Base-by-base conservation (phyloP, 1,284 basidiomycete genomes). In the Apiotrichum gracile region DNA sequence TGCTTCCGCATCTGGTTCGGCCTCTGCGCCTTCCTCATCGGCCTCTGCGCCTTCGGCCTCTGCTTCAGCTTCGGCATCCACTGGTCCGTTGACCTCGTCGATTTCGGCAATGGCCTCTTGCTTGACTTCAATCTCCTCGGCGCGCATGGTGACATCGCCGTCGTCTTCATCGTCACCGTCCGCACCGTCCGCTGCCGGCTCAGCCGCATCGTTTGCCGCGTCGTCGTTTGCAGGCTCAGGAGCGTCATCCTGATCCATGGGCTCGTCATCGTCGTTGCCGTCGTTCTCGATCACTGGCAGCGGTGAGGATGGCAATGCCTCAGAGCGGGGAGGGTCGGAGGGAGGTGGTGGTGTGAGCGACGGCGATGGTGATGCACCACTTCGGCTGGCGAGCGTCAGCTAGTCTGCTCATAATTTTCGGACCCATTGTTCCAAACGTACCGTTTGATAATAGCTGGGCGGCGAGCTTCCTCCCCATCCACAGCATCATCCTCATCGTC, bases 301-400 rank as follows among this genome's bases (percentile, higher is more conserved):
- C 7, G 39, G 39, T 4, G 39, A 40, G 8, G 55, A 59, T 3
- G 54, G 61, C 17, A 54, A 49, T 19, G 47, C 47, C 6, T 60
- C 48, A n/a, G 50, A 54, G 35, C 51, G 58, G 12, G 56, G 52
- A 1, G 52, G 57, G 38, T 61, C 61, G 42, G 54, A 57, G 5
- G 61, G 59, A 1, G 62, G 62, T 9, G 62, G 62, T 8, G 62
- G 62, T n/a, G 62, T 63, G 35, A 63, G 52, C 3, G 62, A 63
- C 5, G 62, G 60, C 1, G 62, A 64, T 4, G 58, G 51, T 8
- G 62, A 63, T 3, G 49, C 49, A 16, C 49, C 50, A 19, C 47
- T 47, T 17, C 39, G 37, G 12, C 39, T 29, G 5, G 26, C 19
- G 1, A 10, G 17, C 4, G 31, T 52, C 21, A 49, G 52, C 27